These are phyloP conservation scores for Ploettnerulaceae sp. DNA, from an alignment of 2,329 filamentous ascomycete genomes.

Conservation along the genomic window DNA sequence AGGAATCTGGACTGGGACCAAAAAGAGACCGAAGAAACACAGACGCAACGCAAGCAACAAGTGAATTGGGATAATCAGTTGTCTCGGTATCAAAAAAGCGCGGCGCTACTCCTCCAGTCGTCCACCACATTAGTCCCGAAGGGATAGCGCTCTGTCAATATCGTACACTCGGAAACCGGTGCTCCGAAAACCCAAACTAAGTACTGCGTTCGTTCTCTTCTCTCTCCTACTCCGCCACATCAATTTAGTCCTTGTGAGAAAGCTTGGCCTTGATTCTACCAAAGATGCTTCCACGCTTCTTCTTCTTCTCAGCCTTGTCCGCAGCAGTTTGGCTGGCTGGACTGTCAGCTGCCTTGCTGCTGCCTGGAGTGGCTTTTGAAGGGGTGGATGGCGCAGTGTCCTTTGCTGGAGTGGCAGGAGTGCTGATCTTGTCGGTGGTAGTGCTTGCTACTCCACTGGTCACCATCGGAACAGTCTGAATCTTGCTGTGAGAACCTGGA, in stretches of 20 bases:
- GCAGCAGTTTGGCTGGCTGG: conserved; percentile 21
- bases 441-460: conserved; percentile 27
- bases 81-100: conserved; percentile 16
- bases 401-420: conserved; percentile 21
- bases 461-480: conserved; percentile 24
- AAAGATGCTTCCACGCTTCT: conserved; percentile 36
- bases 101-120: neutral
- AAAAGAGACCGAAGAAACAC: conserved; percentile 4
- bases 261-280: conserved; percentile 50
- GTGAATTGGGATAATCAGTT: conserved; percentile 3
- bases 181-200: conserved; percentile 11
- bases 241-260: conserved; percentile 28
- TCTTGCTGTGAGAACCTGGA: conserved; percentile 25
- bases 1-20: neutral
- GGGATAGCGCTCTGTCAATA: conserved; percentile 18
- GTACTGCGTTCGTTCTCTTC: conserved; percentile 9
- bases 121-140: conserved; percentile 11
- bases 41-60: conserved; percentile 8
- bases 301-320: conserved; percentile 35
- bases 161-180: conserved; percentile 24
- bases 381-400: conserved; percentile 11
- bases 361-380: conserved; percentile 20
- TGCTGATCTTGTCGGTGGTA: conserved; percentile 20
- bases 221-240: neutral
- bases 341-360: conserved; percentile 27